Evolutionary conservation across 2,329 filamentous ascomycete genomes (phyloP), one percentile per base, ranked within the genome.

Genomic region (Madurella fahalii): DNA sequence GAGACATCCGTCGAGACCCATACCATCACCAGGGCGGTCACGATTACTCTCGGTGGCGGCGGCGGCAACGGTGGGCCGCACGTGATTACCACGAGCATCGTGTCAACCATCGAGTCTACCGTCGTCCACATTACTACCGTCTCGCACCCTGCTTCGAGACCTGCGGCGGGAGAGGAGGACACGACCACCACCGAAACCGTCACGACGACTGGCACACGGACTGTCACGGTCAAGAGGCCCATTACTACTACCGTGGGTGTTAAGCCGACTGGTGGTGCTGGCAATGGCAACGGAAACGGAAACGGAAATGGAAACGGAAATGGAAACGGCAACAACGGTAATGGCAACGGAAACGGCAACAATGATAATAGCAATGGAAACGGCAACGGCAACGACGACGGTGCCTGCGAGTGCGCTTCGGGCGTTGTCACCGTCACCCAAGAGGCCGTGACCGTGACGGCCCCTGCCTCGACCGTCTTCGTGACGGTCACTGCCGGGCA

Each of bases 201-300:
- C n/a, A 67, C 65, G 49, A 57, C 53, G 51, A 64, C 54, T 25
- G 63, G 61, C 45, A 68, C 65, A 39, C 54, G 45, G 45, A 65
- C 62, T 18, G 61, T 67, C n/a, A 67, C 65, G 13, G 43, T 65
- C n/a, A 39, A 52, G 37, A 44, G 20, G 30, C 56, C 57, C 32
- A 32, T 41, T 37, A 60, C 58, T 43, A 55, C 55, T 15, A 56
- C 57, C 25, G 57, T 53, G 13, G 44, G 37, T 40, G 48, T 57
- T 49, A 48, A 50, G 30, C 40, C 56, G 9, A 53, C 53, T 31
- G 40, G 39, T 40, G 57, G 55, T 47, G 43, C 25, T 39, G 55
- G 50, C 18, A 40, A 41, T 40, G 43, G 50, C 34, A 46, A 47
- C 5, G 53, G 51, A 18, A 50, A 44, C 15, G 56, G 50, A 13